These are phyloP conservation scores for Aspergillus pseudonomiae DNA, from an alignment of 2,329 filamentous ascomycete species.

Conservation along the genomic window DNA sequence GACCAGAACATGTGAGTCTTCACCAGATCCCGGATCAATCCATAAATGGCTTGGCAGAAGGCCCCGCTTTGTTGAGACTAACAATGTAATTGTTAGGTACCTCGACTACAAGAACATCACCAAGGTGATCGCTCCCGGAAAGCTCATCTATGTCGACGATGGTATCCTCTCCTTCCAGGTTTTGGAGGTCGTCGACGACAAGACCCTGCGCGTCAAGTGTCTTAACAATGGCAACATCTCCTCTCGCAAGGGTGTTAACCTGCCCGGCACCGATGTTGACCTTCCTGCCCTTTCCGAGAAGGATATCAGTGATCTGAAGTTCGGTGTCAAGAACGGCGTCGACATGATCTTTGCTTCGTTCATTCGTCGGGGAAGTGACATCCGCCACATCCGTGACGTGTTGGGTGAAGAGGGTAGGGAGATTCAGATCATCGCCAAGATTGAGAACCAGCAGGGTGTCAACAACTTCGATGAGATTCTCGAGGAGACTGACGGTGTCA, in stretches of 20 bases:
- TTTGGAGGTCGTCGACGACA: constrained; percentile 79
- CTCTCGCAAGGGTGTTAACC: constrained; percentile 98
- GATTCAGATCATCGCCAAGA: constrained; percentile 99
- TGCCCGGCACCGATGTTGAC: constrained; percentile 98
- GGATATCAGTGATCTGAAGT: constrained; percentile 90
- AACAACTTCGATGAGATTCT: constrained; percentile 99
- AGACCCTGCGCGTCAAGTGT: constrained; percentile 83
- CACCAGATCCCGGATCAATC: neutral
- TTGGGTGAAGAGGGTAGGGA: constrained; percentile 90
- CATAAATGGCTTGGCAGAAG: neutral
- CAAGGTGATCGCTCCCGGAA: constrained; percentile 89
- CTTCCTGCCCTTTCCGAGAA: constrained; percentile 97
- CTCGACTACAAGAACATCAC: constrained; percentile 99
- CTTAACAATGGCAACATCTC: constrained; percentile 99
- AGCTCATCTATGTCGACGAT: constrained; percentile 97
- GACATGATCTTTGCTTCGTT: constrained; percentile 99
- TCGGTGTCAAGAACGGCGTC: constrained; percentile 97
- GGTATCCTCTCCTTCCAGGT: constrained; percentile 97
- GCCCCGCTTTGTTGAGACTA: constrained; percentile 13
- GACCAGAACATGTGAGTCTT: constrained; percentile 84
- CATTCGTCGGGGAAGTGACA: constrained; percentile 92
- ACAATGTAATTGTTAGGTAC: constrained; percentile 61
- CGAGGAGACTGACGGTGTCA: constrained; percentile 94
- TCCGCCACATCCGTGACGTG: constrained; percentile 86
- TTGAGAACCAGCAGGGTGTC: constrained; percentile 99